These are phyloP conservation scores for Dacryopinax spathularia DNA, from an alignment of 768 basidiomycete genomes.

Conservation along the genomic window DNA sequence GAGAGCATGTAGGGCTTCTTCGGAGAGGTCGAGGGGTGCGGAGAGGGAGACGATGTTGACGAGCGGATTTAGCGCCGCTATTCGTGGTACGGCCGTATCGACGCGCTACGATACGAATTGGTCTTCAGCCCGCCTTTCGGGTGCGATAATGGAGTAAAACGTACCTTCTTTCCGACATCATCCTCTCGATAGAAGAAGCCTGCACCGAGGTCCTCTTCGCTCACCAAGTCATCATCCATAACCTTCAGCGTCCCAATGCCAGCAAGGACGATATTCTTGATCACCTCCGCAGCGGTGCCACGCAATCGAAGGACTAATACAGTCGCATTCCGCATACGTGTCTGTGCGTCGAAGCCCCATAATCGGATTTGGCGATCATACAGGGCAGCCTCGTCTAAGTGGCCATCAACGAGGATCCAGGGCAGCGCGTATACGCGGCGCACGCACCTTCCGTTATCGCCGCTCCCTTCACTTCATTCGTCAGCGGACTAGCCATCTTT, in stretches of 20 bases:
- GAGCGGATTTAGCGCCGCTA: constrained; percentile 84
- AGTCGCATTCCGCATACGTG: constrained; percentile 88
- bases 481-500: no score
- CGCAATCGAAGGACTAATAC: constrained; percentile 67
- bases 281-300: constrained; percentile 80
- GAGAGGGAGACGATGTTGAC: constrained; percentile 64
- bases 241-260: constrained; percentile 85
- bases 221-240: constrained; percentile 60
- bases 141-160: constrained; percentile 9
- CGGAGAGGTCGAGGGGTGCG: constrained; percentile 34
- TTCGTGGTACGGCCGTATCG: constrained; percentile 66
- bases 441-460: constrained; percentile 46
- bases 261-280: constrained; percentile 95
- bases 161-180: constrained; percentile 79
- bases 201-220: constrained; percentile 74
- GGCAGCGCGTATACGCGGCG: background rate
- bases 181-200: constrained; percentile 91
- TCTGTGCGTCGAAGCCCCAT: constrained; percentile 97
- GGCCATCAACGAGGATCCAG: constrained; percentile 18
- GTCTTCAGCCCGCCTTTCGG: background rate
- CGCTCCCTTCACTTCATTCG: no score
- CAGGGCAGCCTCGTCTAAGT: constrained; percentile 54
- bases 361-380: constrained; percentile 95
- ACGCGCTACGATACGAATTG: constrained; percentile 47
- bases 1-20: constrained; percentile 41